Evolutionary conservation across 805 yeast genomes (phyloP), one percentile per base, ranked within the genome.

Genomic region (Candida maesae): DNA sequence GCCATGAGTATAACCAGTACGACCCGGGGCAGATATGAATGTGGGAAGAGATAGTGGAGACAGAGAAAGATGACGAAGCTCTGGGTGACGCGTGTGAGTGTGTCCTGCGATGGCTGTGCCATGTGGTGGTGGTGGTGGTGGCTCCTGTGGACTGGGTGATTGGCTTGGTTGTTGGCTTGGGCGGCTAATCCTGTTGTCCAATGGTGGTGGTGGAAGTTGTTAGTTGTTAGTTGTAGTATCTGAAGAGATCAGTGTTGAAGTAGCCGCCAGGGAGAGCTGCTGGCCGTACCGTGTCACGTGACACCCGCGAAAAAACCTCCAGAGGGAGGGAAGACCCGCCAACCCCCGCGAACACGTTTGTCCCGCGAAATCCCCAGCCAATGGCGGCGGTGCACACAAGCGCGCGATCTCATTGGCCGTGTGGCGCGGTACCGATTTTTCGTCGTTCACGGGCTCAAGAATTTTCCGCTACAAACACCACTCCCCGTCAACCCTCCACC

Each of bases 1-100:
- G 64, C 41, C 51, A 63, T 62, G 1, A 63, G 52, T 13, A 68
- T 24, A 2, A 58, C 34, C 13, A 59, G 54, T 2, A 64, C 34
- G 0, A 42, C 47, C 6, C 46, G 19, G 10, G 66, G 56, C 13
- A 58, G 30, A 12, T 48, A 41, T 19, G 53, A 49, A 12, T 52
- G 29, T 1, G 60, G 29, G 3, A 60, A 19, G 8, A 61, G 55
- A 33, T 56, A 52, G 12, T n/a, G 20, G 9, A 60, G 27, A 3
- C 60, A 17, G 8, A 61, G 55, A 34, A 56, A 53, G 14, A 65
- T 45, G 5, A 62, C 29, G 24, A 68, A 44, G 1, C 63, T 50
- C 12, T 61, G 26, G 2, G 68, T 52, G 16, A 60, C 39, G 2
- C 61, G 45, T 0, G 59, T 48, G n/a, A 59, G 38, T n/a, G n/a